Percentiles rank a stretch among this genome's conserved stretches.
Evolutionary conservation across 192 early-diverging fungal species (phyloP).

Genomic region (Allomyces javanicus): DNA sequence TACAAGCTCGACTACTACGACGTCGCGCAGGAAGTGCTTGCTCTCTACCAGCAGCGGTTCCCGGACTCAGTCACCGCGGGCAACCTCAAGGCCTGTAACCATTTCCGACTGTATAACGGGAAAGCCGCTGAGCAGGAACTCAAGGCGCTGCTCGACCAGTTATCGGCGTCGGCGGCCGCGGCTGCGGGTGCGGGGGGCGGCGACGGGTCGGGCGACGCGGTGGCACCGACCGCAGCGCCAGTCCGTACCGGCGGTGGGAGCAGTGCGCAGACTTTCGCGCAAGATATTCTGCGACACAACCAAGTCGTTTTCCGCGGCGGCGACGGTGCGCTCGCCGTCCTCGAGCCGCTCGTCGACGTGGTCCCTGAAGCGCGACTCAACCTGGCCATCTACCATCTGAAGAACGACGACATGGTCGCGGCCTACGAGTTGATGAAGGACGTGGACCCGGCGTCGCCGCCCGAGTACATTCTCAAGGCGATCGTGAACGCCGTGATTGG

Average conservation of each 20-base stretch:
- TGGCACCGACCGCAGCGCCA: no score
- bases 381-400: constrained; percentile 34
- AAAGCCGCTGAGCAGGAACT: constrained; percentile 39
- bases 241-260: not conserved
- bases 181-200: not conserved
- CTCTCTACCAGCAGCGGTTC: constrained; percentile 31
- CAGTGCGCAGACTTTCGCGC: not conserved
- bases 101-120: constrained; percentile 39
- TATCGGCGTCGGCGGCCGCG: constrained; percentile 2
- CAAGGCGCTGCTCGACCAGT: constrained; percentile 25
- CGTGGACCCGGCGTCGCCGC: constrained; percentile 34
- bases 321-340: constrained; percentile 33
- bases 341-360: constrained; percentile 30
- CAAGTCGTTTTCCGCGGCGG: constrained; percentile 34
- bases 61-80: constrained; percentile 35
- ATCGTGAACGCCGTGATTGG: constrained; percentile 38
- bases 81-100: constrained; percentile 42
- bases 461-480: constrained; percentile 42
- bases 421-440: constrained; percentile 44
- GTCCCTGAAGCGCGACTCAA: constrained; percentile 40
- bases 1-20: constrained; percentile 48
- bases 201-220: no score
- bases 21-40: constrained; percentile 38
- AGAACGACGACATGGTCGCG: constrained; percentile 31
- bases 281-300: not conserved